phyloP scores from a whole-genome alignment of 805 yeast species.

The Lipomyces spencermartinsiae region DNA sequence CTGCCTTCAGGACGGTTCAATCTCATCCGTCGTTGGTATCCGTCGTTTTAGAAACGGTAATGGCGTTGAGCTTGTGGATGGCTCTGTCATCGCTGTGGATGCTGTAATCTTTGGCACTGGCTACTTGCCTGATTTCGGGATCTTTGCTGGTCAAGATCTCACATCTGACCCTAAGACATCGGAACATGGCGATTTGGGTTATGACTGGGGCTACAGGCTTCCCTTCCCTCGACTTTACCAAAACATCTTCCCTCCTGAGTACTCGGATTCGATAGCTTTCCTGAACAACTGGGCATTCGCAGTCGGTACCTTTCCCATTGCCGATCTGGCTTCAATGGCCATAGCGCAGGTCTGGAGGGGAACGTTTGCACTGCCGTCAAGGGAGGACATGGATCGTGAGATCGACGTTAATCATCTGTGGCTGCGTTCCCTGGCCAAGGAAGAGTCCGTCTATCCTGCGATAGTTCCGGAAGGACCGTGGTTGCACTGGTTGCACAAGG shows the following conservation, averaged over 20 bases:
- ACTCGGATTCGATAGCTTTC: background rate
- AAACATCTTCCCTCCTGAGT: background rate
- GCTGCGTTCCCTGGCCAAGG: background rate
- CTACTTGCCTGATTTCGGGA: background rate
- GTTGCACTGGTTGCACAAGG: background rate
- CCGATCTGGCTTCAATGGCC: background rate
- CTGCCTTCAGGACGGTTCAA: background rate
- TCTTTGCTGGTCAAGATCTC: background rate
- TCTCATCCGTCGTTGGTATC: background rate
- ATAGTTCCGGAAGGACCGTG: background rate
- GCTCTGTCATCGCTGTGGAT: background rate
- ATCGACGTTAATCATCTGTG: background rate
- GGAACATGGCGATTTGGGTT: no score
- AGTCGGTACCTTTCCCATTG: background rate
- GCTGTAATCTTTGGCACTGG: background rate
- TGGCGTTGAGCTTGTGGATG: background rate
- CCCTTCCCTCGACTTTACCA: conserved; percentile 1
- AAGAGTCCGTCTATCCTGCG: background rate
- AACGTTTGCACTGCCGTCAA: background rate
- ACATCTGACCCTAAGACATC: no score
- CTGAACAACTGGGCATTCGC: background rate
- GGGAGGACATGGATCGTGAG: background rate
- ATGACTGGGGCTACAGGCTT: background rate
- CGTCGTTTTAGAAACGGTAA: background rate
- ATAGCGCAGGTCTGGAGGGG: background rate